Conservation (phyloP, 768 basidiomycete species). For the Boletus edulis region DNA sequence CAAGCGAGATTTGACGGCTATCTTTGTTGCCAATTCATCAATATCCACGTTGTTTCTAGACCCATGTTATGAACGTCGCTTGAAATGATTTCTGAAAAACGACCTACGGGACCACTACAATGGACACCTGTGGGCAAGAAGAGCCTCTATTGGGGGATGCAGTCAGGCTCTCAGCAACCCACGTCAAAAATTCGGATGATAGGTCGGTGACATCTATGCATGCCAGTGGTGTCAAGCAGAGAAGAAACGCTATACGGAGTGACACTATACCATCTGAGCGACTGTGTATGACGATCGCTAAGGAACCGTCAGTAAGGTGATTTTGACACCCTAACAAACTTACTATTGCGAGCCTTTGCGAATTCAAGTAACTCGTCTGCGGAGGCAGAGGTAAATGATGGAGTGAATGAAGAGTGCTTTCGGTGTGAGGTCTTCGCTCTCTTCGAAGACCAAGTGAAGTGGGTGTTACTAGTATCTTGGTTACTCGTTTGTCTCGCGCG, state of each 20-base stretch:
- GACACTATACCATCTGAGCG: slow-evolving; percentile 17
- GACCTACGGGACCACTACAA: slow-evolving; percentile 21
- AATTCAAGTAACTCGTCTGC: slow-evolving; percentile 16
- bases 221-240: background rate
- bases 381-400: slow-evolving; percentile 4
- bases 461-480: background rate
- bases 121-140: slow-evolving; percentile 9
- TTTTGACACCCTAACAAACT: background rate
- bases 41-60: slow-evolving; percentile 11
- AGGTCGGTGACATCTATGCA: slow-evolving; percentile 17
- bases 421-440: slow-evolving; percentile 2
- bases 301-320: background rate
- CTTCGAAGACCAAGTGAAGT: slow-evolving; percentile 8
- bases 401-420: background rate
- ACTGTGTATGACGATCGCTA: slow-evolving; percentile 21
- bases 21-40: slow-evolving; percentile 14
- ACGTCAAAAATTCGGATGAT: slow-evolving; percentile 18
- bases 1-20: slow-evolving; percentile 16
- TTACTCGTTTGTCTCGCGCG: slow-evolving; percentile 8
- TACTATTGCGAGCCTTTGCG: slow-evolving; percentile 22
- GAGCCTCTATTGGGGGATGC: background rate
- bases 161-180: slow-evolving; percentile 6
- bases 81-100: background rate
- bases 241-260: background rate
- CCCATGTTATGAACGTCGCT: background rate